Evolutionary conservation across 1,284 basidiomycete genomes (phyloP), one percentile per base, ranked within the genome.

Genomic region (Malassezia slooffiae): DNA sequence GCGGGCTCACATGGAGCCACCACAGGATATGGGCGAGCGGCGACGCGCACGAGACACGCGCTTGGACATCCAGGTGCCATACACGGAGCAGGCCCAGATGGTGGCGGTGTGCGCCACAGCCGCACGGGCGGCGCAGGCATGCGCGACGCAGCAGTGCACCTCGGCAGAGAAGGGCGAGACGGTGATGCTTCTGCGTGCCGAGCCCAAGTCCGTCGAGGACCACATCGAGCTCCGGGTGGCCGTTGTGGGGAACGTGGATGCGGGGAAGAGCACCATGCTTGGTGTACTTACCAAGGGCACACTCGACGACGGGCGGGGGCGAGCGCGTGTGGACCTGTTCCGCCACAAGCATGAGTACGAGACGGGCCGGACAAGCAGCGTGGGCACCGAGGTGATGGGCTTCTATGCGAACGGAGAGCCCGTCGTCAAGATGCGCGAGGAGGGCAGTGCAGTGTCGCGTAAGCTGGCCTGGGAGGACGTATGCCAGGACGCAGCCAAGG

Each of bases 261-360:
- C 86, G 26, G 91, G 91, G 2, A 96, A 97, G 71, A 87, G 83
- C 3, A 95, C 89, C 11, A 87, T 88, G 12, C 74, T 96, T 11
- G 91, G 90, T 35, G 85, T 89, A 9, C 58, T 73, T 38, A 74
- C 65, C 24, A 70, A 71, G 80, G 88, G 90, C 32, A 79, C 79
- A 2, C 74, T 97, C 44, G 91, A 99, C 61, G 91, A 99, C 70
- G 93, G 91, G 10, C 75, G 93, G 69, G 91, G 91, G 1, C 80
- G 82, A 47, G 90, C 91, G 1, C 83, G 91, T 38, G 83, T 96
- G 7, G 82, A 83, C 3, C 74, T 97, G 6, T 96, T 96, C 72
- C 76, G 91, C 34, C 93, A 99, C 71, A 95, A 96, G 70, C 91
- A 97, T 65, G 91, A 99, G 71, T 75, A 96, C 51, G 91, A 97